These are phyloP conservation scores for Fragosphaeria purpurea DNA, from an alignment of 2,329 filamentous ascomycete species.

Conservation along the genomic window DNA sequence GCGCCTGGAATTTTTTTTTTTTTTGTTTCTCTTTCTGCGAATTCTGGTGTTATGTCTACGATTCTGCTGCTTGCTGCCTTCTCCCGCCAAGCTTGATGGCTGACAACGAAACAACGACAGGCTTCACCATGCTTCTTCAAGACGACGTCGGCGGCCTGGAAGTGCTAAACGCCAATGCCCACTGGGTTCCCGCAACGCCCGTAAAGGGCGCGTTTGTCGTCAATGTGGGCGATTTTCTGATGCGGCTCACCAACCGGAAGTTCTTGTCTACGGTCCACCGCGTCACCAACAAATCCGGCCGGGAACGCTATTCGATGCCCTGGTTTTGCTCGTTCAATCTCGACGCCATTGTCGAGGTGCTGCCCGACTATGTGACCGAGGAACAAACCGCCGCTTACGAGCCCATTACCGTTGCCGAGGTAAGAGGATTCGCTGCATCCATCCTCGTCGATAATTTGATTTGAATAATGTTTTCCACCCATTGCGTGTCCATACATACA, in stretches of 20 bases:
- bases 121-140: slow-evolving; percentile 8
- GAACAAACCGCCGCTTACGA: slow-evolving; percentile 2
- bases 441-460: too few species aligned
- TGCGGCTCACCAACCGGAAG: slow-evolving; percentile 5
- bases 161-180: slow-evolving; percentile 5
- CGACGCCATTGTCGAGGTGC: slow-evolving; percentile 5
- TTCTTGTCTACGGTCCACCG: slow-evolving; percentile 9
- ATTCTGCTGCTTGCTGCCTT: too few species aligned
- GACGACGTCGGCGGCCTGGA: slow-evolving; percentile 7
- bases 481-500: too few species aligned
- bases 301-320: slow-evolving; percentile 6
- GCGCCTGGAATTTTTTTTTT: background rate
- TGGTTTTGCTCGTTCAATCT: slow-evolving; percentile 9
- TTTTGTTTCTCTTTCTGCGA: too few species aligned
- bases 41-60: too few species aligned
- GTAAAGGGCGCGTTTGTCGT: slow-evolving; percentile 4
- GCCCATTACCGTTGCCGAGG: slow-evolving; percentile 6
- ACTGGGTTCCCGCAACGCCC: background rate
- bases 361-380: slow-evolving; percentile 4
- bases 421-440: background rate
- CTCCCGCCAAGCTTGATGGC: too few species aligned
- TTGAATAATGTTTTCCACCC: background rate
- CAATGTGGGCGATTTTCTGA: slow-evolving; percentile 8
- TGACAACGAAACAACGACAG: background rate
- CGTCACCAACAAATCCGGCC: slow-evolving; percentile 3